Conservation (phyloP, 768 basidiomycete genomes). For the Hysterangium stoloniferum region DNA sequence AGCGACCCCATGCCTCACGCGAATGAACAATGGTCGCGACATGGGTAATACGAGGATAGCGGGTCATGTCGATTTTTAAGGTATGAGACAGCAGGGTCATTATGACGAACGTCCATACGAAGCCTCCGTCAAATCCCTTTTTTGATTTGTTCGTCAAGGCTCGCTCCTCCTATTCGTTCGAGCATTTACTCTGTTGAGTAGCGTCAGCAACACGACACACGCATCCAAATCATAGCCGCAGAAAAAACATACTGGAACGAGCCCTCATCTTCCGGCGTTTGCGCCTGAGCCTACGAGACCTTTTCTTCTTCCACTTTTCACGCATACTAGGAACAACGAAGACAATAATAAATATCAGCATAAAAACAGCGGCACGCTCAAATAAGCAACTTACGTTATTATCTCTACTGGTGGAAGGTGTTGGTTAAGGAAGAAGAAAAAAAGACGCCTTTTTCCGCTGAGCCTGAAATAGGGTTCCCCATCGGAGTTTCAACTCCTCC, state of each 20-base stretch:
- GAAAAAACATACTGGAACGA: conserved; percentile 69
- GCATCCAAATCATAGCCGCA: background rate
- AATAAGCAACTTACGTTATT: conserved; percentile 1
- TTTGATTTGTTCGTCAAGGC: background rate
- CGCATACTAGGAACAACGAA: conserved; percentile 52
- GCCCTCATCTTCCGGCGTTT: conserved; percentile 96
- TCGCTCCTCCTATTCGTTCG: background rate
- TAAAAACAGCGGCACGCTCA: background rate
- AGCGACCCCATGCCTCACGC: no score
- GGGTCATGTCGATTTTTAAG: conserved; percentile 2
- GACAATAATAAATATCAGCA: background rate
- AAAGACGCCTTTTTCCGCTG: background rate
- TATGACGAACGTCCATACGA: no score
- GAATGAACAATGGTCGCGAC: background rate
- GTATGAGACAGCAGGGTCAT: no score
- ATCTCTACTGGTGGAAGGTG: conserved; percentile 5
- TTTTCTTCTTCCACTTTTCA: conserved; percentile 98
- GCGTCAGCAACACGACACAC: background rate
- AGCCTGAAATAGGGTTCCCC: conserved; percentile 6
- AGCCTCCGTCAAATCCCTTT: no score
- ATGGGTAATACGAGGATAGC: background rate
- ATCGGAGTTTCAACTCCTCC: background rate
- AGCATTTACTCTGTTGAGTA: conserved; percentile 1
- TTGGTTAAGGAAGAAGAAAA: conserved; percentile 1
- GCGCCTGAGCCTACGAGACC: conserved; percentile 85